These are phyloP conservation scores for Astrocystis sublimbata DNA, from an alignment of 495 filamentous ascomycete species.

Conservation along the genomic window DNA sequence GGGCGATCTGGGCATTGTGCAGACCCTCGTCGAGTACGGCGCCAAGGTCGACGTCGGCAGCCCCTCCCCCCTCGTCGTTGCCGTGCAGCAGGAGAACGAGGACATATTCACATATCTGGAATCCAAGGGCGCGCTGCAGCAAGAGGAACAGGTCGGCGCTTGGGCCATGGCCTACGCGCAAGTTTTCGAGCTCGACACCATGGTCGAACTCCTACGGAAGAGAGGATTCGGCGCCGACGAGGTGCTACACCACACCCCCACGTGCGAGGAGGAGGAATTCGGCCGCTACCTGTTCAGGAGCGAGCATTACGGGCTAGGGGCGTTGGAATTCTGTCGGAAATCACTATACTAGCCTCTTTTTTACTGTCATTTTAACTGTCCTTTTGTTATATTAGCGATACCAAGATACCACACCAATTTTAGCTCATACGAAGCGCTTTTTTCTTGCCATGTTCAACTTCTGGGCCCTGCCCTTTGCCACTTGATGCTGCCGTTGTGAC, in stretches of 20 bases:
- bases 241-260: constrained; percentile 15
- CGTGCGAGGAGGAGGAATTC: constrained; percentile 18
- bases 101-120: constrained; percentile 16
- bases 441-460: not conserved
- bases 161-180: constrained; percentile 25
- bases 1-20: constrained; percentile 33
- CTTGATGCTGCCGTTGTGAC: no score
- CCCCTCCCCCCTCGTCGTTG: constrained; percentile 18
- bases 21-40: constrained; percentile 32
- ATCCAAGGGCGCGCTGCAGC: constrained; percentile 6
- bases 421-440: not conserved
- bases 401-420: constrained; percentile 5
- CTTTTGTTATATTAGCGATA: no score
- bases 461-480: not conserved
- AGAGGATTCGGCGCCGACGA: constrained; percentile 10
- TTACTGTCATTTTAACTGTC: no score
- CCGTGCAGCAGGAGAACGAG: constrained; percentile 18
- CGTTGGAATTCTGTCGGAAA: constrained; percentile 15
- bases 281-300: constrained; percentile 16
- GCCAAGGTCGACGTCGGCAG: constrained; percentile 28
- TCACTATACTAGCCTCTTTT: not conserved
- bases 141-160: constrained; percentile 12
- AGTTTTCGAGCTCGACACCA: constrained; percentile 20
- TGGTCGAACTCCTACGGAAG: constrained; percentile 12
- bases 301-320: constrained; percentile 17